Percentiles rank a stretch among this genome's conserved stretches.
Evolutionary conservation across 2,329 filamentous ascomycete species (phyloP).

Genomic region (Eutypa lata): DNA sequence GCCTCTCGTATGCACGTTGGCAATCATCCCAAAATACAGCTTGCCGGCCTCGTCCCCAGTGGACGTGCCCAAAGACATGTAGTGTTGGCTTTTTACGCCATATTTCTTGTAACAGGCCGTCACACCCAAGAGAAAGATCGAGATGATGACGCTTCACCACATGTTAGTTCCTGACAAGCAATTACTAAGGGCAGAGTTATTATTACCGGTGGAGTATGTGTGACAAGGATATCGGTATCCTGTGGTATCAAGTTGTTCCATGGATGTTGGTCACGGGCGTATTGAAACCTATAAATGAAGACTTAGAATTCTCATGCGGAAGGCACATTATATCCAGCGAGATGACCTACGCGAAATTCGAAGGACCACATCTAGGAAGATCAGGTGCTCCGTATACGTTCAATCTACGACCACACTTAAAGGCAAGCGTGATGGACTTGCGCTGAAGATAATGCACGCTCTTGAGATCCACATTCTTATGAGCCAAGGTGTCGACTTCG

Average conservation of each 20-base stretch:
- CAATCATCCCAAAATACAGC: slow-evolving; percentile 71
- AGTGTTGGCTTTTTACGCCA: slow-evolving; percentile 72
- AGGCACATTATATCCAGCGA: slow-evolving; percentile 1
- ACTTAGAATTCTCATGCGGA: slow-evolving; percentile 1
- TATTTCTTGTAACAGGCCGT: slow-evolving; percentile 65
- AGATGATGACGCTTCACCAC: slow-evolving; percentile 58
- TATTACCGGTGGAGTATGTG: slow-evolving; percentile 70
- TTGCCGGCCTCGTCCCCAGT: slow-evolving; percentile 70
- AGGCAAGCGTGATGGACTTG: slow-evolving; percentile 59
- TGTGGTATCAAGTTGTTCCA: slow-evolving; percentile 70
- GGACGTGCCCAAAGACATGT: slow-evolving; percentile 84
- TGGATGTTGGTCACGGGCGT: slow-evolving; percentile 60
- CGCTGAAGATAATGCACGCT: slow-evolving; percentile 75
- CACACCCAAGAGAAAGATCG: slow-evolving; percentile 68
- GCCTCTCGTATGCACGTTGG: slow-evolving; percentile 68
- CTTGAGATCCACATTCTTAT: slow-evolving; percentile 60
- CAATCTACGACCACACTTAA: slow-evolving; percentile 57
- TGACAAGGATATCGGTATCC: slow-evolving; percentile 75
- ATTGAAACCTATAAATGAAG: slow-evolving; percentile 60
- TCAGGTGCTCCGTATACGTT: slow-evolving; percentile 79
- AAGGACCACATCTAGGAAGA: slow-evolving; percentile 71
- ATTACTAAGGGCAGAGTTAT: slow-evolving; percentile 10
- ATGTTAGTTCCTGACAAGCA: slow-evolving; percentile 1
- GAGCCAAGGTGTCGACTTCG: slow-evolving; percentile 50
- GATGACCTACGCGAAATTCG: slow-evolving; percentile 55